Percentiles rank a stretch among this genome's conserved stretches.
These are phyloP conservation scores for Claviceps monticola DNA, from an alignment of 2,329 filamentous ascomycete species.

Conservation along the genomic window DNA sequence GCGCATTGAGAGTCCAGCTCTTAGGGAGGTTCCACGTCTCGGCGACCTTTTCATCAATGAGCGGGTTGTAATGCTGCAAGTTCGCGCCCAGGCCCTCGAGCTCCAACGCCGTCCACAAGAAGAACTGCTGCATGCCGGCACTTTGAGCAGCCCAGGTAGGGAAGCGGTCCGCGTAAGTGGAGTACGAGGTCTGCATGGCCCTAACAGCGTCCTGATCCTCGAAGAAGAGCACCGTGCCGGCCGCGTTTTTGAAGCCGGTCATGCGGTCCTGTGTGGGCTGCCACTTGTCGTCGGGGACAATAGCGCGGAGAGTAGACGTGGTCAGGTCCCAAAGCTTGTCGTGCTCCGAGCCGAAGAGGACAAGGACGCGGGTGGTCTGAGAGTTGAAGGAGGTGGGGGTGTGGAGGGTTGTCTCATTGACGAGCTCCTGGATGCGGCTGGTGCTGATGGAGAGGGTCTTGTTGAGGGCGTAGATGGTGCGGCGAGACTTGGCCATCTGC, in stretches of 20 bases:
- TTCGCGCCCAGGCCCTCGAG: conserved; percentile 75
- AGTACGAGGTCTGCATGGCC: conserved; percentile 52
- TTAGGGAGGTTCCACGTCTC: conserved; percentile 55
- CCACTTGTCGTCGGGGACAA: conserved; percentile 54
- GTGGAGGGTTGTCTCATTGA: conserved; percentile 49
- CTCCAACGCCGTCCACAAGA: conserved; percentile 70
- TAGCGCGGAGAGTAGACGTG: conserved; percentile 30
- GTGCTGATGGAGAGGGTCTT: conserved; percentile 41
- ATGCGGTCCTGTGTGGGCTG: conserved; percentile 32
- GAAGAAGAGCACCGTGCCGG: conserved; percentile 82
- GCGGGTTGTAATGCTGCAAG: conserved; percentile 81
- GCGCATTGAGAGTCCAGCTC: conserved; percentile 65
- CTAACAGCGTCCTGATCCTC: conserved; percentile 59
- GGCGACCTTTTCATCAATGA: conserved; percentile 61
- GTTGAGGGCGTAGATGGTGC: conserved; percentile 54
- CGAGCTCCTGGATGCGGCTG: conserved; percentile 49
- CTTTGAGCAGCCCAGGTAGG: conserved; percentile 63
- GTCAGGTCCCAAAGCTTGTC: conserved; percentile 75
- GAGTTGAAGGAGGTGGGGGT: conserved; percentile 80
- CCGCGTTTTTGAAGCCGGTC: conserved; percentile 50
- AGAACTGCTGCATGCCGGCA: conserved; percentile 64
- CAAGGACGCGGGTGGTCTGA: conserved; percentile 64
- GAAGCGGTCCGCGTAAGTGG: conserved; percentile 69
- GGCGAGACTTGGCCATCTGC: conserved; percentile 52
- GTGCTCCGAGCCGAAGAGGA: conserved; percentile 73